Conservation (phyloP, 306 rosid species). For the Glycine soja region DNA sequence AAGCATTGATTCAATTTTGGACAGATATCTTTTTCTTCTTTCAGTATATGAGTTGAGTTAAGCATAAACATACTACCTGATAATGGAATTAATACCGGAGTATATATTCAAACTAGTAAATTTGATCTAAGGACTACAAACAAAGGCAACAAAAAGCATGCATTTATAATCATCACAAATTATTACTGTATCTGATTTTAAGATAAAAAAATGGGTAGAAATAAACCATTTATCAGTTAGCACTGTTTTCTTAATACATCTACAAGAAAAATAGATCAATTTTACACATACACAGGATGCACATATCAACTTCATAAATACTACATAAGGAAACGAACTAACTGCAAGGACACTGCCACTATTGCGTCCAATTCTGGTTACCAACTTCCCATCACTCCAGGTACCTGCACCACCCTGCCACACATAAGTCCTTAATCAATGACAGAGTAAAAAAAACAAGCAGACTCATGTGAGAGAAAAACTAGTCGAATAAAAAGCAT, state of each 20-base stretch:
- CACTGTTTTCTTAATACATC: conserved; percentile 18
- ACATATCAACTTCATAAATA: conserved; percentile 17
- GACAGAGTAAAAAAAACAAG: conserved; percentile 48
- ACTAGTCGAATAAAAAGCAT: conserved; percentile 29
- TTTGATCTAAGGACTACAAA: background rate
- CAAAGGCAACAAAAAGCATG: conserved; percentile 23
- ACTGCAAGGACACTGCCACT: conserved; percentile 92
- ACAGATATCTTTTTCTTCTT: too few relatives aligned
- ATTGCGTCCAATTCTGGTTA: conserved; percentile 94
- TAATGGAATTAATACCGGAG: too few relatives aligned
- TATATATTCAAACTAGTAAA: background rate
- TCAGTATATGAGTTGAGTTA: too few relatives aligned
- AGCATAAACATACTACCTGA: too few relatives aligned
- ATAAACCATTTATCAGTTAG: conserved; percentile 17
- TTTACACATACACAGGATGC: conserved; percentile 3
- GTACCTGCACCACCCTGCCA: conserved; percentile 99
- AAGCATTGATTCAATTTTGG: too few relatives aligned
- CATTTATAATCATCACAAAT: conserved; percentile 4
- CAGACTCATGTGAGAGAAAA: conserved; percentile 19
- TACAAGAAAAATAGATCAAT: background rate
- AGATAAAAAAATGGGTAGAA: conserved; percentile 14
- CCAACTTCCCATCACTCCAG: conserved; percentile 98
- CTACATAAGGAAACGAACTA: conserved; percentile 55
- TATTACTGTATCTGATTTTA: conserved; percentile 5
- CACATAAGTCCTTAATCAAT: conserved; percentile 83